These are phyloP conservation scores for Polychaeton citri DNA, from an alignment of 2,329 filamentous ascomycete species.

Conservation along the genomic window DNA sequence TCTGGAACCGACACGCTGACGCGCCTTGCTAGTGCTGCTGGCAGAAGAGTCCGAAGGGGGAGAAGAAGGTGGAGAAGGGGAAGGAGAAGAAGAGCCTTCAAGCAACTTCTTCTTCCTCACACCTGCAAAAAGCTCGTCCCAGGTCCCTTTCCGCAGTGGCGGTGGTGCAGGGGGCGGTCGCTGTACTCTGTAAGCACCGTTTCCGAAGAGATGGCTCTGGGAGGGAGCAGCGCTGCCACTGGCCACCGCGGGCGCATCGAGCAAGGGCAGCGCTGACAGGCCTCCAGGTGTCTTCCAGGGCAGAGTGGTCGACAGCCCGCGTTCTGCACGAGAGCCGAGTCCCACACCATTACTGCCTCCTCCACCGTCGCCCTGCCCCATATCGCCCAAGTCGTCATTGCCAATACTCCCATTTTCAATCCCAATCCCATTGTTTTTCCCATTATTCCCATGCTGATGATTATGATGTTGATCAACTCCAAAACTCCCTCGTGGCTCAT, in stretches of 20 bases:
- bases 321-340: background rate
- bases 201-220: background rate
- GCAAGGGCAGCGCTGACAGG: background rate
- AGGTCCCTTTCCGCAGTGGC: background rate
- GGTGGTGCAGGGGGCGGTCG: background rate
- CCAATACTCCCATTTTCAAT: background rate
- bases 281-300: background rate
- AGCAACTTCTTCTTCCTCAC: background rate
- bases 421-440: background rate
- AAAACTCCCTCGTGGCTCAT: conserved; percentile 16
- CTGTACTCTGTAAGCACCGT: background rate
- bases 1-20: background rate
- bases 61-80: too few relatives aligned
- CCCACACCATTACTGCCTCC: background rate
- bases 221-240: background rate
- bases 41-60: background rate
- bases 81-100: background rate
- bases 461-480: conserved; percentile 2
- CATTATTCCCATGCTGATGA: background rate
- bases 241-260: background rate
- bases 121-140: background rate
- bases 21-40: background rate
- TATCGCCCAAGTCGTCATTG: background rate
- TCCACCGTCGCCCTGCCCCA: too few relatives aligned
- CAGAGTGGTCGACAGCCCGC: background rate